These are phyloP conservation scores for Persicaria maculosa DNA, from an alignment of 148 eudicot species.

Conservation along the genomic window DNA sequence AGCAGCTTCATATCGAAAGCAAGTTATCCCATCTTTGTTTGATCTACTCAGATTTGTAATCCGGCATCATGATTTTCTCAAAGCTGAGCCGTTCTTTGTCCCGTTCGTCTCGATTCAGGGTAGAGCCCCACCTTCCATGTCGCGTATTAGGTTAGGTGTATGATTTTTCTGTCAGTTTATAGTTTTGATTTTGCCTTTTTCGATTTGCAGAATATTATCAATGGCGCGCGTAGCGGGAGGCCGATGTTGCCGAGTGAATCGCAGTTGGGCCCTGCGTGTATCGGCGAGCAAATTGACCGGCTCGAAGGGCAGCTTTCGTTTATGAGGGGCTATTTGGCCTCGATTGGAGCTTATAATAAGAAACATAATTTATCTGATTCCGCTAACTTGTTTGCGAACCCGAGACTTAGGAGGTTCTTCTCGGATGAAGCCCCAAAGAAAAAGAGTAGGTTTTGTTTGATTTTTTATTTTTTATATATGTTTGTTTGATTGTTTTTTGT, in stretches of 20 bases:
- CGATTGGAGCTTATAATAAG: slow-evolving; percentile 35
- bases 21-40: background rate
- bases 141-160: background rate
- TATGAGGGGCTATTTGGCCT: slow-evolving; percentile 56
- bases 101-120: slow-evolving; percentile 45
- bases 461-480: slow-evolving; percentile 3
- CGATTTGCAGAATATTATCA: slow-evolving; percentile 47
- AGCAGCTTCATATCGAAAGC: background rate
- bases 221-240: slow-evolving; percentile 37
- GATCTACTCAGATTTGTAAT: slow-evolving; percentile 1
- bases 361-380: slow-evolving; percentile 39
- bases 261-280: slow-evolving; percentile 18
- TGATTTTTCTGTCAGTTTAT: background rate
- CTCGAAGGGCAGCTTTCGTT: slow-evolving; percentile 46
- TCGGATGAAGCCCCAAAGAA: slow-evolving; percentile 73
- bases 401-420: slow-evolving; percentile 46
- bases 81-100: slow-evolving; percentile 40
- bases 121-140: slow-evolving; percentile 14
- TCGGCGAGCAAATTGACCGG: slow-evolving; percentile 16
- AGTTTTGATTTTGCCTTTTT: slow-evolving; percentile 1
- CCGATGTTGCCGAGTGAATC: slow-evolving; percentile 22
- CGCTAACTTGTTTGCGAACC: slow-evolving; percentile 37
- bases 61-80: slow-evolving; percentile 36
- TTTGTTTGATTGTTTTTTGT: background rate
- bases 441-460: slow-evolving; percentile 41